Evolutionary conservation across 192 early-diverging fungal genomes (phyloP).

Genomic region (Haplosporangium gracile): DNA sequence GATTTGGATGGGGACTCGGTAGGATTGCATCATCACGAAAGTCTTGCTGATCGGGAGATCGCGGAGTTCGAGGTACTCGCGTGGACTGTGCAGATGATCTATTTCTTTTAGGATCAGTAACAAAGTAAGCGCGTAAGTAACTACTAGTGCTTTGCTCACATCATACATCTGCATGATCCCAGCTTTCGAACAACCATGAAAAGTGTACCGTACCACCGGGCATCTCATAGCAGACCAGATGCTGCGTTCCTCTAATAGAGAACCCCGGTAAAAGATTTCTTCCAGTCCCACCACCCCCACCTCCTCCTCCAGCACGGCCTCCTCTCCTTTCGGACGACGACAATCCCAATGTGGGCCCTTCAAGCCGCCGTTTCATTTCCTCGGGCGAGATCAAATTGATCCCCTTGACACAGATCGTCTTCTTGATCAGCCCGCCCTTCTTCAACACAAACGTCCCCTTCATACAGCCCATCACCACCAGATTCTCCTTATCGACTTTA

Average conservation of each 20-base stretch:
- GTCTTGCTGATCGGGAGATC: constrained; percentile 35
- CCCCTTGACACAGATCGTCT: constrained; percentile 51
- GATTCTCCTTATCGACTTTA: constrained; percentile 39
- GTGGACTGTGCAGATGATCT: constrained; percentile 30
- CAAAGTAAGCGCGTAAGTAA: neutral
- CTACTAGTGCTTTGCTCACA: neutral
- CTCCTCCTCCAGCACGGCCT: neutral
- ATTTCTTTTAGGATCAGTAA: constrained; percentile 4
- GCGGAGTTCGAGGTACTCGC: constrained; percentile 26
- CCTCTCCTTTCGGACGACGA: neutral
- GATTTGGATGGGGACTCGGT: constrained; percentile 16
- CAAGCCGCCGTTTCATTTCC: neutral
- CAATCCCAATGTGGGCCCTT: no score
- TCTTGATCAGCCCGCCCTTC: constrained; percentile 56
- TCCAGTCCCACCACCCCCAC: neutral
- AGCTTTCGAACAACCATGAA: neutral
- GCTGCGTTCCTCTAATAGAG: constrained; percentile 12
- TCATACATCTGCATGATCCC: neutral
- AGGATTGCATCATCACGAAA: constrained; percentile 34
- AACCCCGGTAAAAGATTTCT: neutral
- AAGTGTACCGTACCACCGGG: constrained; percentile 20
- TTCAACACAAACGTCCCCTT: constrained; percentile 59
- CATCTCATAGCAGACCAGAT: constrained; percentile 43
- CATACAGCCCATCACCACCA: constrained; percentile 38
- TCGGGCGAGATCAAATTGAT: neutral